Base-by-base conservation (phyloP, 208 protist genomes). In the Sergeia podlipaevii region DNA sequence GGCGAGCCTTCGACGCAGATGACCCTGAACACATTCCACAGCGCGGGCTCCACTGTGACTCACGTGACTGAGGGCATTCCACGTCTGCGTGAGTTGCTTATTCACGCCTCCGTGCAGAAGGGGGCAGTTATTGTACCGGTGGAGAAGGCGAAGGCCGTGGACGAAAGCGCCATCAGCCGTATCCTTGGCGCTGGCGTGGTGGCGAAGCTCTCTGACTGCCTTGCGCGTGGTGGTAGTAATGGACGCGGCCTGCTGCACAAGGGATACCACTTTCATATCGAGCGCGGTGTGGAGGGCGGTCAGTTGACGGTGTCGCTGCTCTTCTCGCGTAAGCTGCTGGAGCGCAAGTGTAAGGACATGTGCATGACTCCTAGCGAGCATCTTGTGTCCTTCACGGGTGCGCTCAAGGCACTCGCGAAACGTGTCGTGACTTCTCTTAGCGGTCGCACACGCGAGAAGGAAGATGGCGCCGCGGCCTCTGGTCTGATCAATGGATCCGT, bases 21-120 rank as follows among this genome's bases (percentile, higher is more conserved):
- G 98, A 99, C 98, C 27, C 89, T 99, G 7, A 99, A 99, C 87
- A 99, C 98, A 34, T 99, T 99, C 89, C 99, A 99, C 84, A 97
- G 99, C 46, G 98, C 99, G 21, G 99, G 99, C 61, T 91, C 93
- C 26, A 99, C 98, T 53, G 97, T 96, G n/a, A 96, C 93, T 8
- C 98, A 99, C 82, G 98, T 99, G 24, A 99, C 98, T n/a, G 88
- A 99, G 34, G 98, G 98, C 79, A 99, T 99, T 66, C 98, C 98
- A 26, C 93, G 98, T 62, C 77, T 99, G 41, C 77, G 97, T 41
- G 98, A 99, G 77, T 77, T 99, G 42, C 83, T 99, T 29, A 99
- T 99, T 77, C 97, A 97, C 45, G 98, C 96, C 17, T 89, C 80
- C 21, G 91, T 96, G 48, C 72, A 89, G 56, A 80, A 89, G 36